phyloP scores from a whole-genome alignment of 192 early-diverging fungal species.

The Rhizoclosmatium globosum region DNA sequence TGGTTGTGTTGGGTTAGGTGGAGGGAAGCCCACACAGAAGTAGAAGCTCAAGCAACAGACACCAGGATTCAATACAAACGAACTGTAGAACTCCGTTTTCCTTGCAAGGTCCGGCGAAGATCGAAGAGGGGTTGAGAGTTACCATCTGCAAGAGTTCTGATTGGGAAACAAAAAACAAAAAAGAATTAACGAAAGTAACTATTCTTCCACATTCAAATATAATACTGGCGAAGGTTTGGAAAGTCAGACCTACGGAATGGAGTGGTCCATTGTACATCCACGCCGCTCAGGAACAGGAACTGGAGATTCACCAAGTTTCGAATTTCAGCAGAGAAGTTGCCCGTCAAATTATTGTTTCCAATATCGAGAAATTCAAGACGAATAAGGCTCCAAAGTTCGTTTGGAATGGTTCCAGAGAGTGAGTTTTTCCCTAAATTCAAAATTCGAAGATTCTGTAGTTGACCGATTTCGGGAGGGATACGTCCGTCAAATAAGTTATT shows the following conservation, averaged over 20 bases:
- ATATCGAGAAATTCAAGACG: neutral
- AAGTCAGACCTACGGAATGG: neutral
- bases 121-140: no score
- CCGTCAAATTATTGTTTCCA: neutral
- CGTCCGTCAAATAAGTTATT: neutral
- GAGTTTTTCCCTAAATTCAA: neutral
- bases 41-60: neutral
- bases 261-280: neutral
- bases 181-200: neutral
- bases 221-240: neutral
- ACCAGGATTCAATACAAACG: neutral
- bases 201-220: neutral
- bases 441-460: neutral
- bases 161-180: constrained; percentile 3
- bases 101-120: no score
- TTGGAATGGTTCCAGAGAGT: neutral
- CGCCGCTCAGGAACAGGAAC: neutral
- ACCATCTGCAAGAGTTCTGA: neutral
- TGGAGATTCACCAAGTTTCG: neutral
- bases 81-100: no score
- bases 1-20: neutral
- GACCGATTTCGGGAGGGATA: neutral
- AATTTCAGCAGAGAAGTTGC: neutral
- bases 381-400: neutral
- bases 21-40: neutral